These are phyloP conservation scores for Microdochium trichocladiopsis DNA, from an alignment of 2,329 filamentous ascomycete species.

Conservation along the genomic window DNA sequence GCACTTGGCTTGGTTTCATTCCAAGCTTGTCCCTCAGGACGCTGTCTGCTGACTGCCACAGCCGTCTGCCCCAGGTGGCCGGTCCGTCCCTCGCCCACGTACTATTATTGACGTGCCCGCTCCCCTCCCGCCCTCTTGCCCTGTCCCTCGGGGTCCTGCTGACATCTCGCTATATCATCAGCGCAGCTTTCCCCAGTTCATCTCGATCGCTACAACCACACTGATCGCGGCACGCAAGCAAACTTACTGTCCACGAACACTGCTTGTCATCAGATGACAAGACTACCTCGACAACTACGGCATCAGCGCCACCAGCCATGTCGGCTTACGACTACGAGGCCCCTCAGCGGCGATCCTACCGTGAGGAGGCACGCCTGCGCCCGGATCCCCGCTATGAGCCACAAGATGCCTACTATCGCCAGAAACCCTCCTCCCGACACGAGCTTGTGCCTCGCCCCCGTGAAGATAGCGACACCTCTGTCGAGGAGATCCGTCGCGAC, in stretches of 20 bases:
- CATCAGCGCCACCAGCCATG: conserved; percentile 22
- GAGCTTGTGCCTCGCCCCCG: conserved; percentile 53
- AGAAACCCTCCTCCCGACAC: conserved; percentile 30
- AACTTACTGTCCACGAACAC: too few relatives aligned
- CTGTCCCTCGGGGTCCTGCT: neutral
- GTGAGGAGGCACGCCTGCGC: conserved; percentile 45
- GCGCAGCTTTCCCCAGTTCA: too few relatives aligned
- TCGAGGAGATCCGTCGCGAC: conserved; percentile 80
- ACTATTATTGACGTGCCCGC: neutral
- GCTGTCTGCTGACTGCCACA: neutral
- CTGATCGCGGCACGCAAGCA: too few relatives aligned
- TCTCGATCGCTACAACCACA: too few relatives aligned
- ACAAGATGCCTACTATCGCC: conserved; percentile 39
- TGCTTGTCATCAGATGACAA: too few relatives aligned
- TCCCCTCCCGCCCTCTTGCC: neutral
- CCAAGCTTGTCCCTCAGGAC: neutral
- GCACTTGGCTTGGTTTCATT: neutral
- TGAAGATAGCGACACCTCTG: conserved; percentile 66
- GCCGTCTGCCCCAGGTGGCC: neutral
- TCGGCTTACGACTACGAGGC: conserved; percentile 49
- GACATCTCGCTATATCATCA: too few relatives aligned
- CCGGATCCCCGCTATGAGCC: conserved; percentile 46
- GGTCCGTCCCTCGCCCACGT: neutral
- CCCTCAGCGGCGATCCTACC: conserved; percentile 40
- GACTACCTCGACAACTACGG: neutral